phyloP scores from a whole-genome alignment of 768 basidiomycete genomes.

The Calocera viscosa region DNA sequence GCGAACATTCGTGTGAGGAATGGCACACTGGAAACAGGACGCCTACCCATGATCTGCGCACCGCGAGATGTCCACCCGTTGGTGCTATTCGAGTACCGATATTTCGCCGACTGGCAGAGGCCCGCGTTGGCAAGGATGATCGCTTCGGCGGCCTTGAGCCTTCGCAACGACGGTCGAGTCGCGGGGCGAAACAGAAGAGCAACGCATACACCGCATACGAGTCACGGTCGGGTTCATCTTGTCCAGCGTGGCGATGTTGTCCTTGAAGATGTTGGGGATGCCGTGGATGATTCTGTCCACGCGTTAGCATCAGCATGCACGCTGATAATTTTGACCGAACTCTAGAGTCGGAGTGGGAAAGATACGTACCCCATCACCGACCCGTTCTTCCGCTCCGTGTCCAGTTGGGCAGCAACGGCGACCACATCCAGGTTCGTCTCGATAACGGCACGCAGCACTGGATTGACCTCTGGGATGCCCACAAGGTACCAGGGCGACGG shows the following conservation, averaged over 20 bases:
- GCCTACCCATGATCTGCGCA: background rate
- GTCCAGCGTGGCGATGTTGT: slow-evolving; percentile 25
- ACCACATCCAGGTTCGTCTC: slow-evolving; percentile 32
- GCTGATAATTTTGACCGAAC: no score
- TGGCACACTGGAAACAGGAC: no score
- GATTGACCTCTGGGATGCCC: slow-evolving; percentile 38
- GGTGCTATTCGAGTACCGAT: background rate
- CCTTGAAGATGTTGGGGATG: slow-evolving; percentile 30
- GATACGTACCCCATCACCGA: background rate
- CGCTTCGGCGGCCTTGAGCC: background rate
- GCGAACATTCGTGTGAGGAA: no score
- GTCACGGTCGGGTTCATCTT: background rate
- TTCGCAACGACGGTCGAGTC: background rate
- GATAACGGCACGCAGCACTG: slow-evolving; percentile 32
- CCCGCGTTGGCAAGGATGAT: background rate
- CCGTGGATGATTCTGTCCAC: slow-evolving; percentile 20
- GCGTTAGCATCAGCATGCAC: no score
- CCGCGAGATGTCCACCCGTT: background rate
- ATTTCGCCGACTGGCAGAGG: background rate
- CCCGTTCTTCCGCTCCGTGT: slow-evolving; percentile 23
- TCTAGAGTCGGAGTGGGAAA: no score
- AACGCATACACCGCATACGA: background rate
- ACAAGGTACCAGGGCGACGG: slow-evolving; percentile 34
- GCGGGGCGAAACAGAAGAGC: background rate
- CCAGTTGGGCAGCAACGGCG: slow-evolving; percentile 27